phyloP scores from a whole-genome alignment of 2,329 filamentous ascomycete genomes.

The Botryotinia globosa region DNA sequence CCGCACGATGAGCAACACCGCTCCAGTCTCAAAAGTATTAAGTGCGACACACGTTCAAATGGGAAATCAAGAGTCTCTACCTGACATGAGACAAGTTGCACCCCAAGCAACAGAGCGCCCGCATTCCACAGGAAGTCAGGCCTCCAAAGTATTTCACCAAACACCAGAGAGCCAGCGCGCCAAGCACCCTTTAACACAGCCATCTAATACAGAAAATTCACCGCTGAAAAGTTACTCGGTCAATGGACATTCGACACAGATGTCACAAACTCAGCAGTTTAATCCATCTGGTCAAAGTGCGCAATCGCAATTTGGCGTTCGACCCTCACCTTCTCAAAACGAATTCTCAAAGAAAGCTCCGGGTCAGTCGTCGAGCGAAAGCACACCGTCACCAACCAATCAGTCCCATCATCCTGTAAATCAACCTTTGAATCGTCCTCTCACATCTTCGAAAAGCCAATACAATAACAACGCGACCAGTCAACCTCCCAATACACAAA shows the following conservation, averaged over 20 bases:
- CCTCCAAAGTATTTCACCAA: background rate
- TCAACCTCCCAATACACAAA: background rate
- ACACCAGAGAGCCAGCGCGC: background rate
- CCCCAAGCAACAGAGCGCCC: background rate
- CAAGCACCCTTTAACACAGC: background rate
- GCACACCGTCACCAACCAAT: background rate
- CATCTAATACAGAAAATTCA: background rate
- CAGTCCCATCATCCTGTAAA: background rate
- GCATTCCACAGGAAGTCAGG: background rate
- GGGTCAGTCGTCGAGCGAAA: background rate
- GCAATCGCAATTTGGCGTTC: background rate
- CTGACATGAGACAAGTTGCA: background rate
- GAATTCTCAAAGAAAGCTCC: background rate
- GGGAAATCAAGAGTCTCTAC: background rate
- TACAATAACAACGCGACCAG: background rate
- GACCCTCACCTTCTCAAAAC: background rate
- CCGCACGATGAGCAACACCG: background rate
- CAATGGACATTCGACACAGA: background rate
- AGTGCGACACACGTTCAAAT: background rate
- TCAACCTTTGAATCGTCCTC: background rate
- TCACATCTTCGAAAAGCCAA: background rate
- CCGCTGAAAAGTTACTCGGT: background rate
- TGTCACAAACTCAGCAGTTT: background rate
- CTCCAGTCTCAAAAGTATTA: background rate
- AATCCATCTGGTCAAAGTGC: background rate